Base-by-base conservation (phyloP, 2,329 filamentous ascomycete species). In the Penicillium sp. region DNA sequence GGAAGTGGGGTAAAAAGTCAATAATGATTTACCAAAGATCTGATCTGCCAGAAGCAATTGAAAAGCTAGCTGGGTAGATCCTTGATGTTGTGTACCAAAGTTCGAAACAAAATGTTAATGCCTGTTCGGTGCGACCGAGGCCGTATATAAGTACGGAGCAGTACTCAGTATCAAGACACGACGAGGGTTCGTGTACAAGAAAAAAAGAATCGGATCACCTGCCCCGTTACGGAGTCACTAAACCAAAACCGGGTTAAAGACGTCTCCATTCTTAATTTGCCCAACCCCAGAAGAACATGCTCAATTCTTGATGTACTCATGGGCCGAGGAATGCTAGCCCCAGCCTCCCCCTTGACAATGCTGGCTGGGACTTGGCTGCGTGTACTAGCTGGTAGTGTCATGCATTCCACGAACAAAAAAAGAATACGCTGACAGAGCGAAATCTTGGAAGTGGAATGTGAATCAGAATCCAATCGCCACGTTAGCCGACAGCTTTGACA, bases 341-440 rank as follows among this genome's bases (percentile, higher is more conserved):
- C 39, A 42, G 39, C 50, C 31, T 54, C 61, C 27, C 27, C 61
- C 61, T 62, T 49, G 19, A 23, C 19, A 54, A 39, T 42, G 19
- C 19, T 39, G 1, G 35, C 35, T 13, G 39, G 39, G 39, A 19
- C 19, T 42, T 42, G 39, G 39, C 39, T 13, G 39, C 37, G 37
- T n/a, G 37, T 23, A 23, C 19, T 23, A 33, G 39, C 19, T 19
- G 16, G 13, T 19, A 19, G 19, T 25, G 39, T 46, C 42, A 57
- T 27, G 43, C 62, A 64, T 64, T 62, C 62, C 61, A 33, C 29
- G 23, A 19, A 29, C 51, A 27, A 35, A 25, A 35, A 53, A 47
- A 39, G 52, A 50, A 57, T 13, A 26, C 44, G 14, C 19, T 42
- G 35, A 42, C n/a, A 16, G 35, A 35, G 21, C 13, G 11, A 33